phyloP scores from a whole-genome alignment of 1,284 basidiomycete species.

The Trichosporon sp. region DNA sequence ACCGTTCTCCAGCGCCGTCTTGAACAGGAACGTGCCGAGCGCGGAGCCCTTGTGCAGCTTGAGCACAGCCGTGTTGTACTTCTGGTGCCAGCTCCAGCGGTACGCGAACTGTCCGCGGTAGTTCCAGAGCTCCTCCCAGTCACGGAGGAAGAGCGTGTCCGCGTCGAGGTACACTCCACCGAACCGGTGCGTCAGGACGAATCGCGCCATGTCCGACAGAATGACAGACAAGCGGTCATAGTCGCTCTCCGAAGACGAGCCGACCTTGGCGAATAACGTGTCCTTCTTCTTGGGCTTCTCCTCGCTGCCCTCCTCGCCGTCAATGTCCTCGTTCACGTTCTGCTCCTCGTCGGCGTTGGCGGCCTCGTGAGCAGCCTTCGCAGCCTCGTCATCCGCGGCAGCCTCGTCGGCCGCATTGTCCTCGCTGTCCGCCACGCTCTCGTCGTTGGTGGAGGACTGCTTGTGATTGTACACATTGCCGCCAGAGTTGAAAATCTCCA shows the following conservation, averaged over 20 bases:
- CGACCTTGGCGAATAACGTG: conserved; percentile 69
- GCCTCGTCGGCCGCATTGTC: conserved; percentile 47
- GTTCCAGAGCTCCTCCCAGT: conserved; percentile 89
- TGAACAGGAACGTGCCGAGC: conserved; percentile 77
- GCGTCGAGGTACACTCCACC: conserved; percentile 86
- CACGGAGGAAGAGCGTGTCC: conserved; percentile 81
- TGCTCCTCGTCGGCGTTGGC: conserved; percentile 20
- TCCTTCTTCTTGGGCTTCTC: conserved; percentile 58
- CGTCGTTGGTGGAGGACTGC: conserved; percentile 3
- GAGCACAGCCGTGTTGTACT: conserved; percentile 84
- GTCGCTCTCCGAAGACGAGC: conserved; percentile 71
- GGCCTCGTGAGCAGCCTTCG: conserved; percentile 21
- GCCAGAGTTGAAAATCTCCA: conserved; percentile 72
- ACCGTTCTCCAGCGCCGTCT: conserved; percentile 78
- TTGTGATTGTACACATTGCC: conserved; percentile 63
- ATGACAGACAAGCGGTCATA: conserved; percentile 81
- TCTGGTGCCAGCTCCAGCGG: conserved; percentile 75
- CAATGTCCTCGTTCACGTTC: conserved; percentile 22
- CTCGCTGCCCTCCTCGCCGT: conserved; percentile 22
- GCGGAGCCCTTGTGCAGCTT: conserved; percentile 80
- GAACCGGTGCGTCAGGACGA: conserved; percentile 79
- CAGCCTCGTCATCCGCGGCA: conserved; percentile 34
- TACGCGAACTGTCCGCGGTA: conserved; percentile 86
- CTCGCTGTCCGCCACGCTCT: conserved; percentile 34
- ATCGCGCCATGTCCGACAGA: conserved; percentile 82